Evolutionary conservation across 345 rosid genomes (phyloP).

Genomic region (Limnanthes douglasii): DNA sequence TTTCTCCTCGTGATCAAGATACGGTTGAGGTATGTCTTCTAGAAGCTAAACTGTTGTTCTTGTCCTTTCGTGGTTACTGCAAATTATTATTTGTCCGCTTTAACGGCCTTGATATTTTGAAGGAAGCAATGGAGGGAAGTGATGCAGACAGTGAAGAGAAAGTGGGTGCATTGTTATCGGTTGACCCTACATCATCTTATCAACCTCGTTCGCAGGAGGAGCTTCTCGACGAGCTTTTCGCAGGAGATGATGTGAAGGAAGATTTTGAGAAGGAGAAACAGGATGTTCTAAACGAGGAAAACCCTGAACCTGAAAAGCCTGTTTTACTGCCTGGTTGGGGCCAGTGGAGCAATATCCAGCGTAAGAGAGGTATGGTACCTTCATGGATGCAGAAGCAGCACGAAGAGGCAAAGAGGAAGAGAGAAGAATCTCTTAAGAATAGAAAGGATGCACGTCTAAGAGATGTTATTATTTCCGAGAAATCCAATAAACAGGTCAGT

Average conservation of each 20-base stretch:
- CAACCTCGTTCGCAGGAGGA: slow-evolving; percentile 86
- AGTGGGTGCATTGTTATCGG: slow-evolving; percentile 68
- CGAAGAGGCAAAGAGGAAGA: slow-evolving; percentile 46
- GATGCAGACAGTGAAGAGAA: slow-evolving; percentile 58
- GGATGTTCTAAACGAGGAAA: slow-evolving; percentile 53
- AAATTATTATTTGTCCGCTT: slow-evolving; percentile 2
- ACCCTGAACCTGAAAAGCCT: slow-evolving; percentile 77
- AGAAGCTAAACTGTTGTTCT: not conserved
- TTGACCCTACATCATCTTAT: slow-evolving; percentile 28
- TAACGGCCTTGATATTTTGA: slow-evolving; percentile 8
- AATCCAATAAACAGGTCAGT: slow-evolving; percentile 69
- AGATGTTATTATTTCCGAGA: slow-evolving; percentile 76
- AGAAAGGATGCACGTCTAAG: slow-evolving; percentile 77
- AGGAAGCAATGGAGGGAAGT: slow-evolving; percentile 32
- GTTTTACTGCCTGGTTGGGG: slow-evolving; percentile 85
- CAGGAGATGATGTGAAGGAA: slow-evolving; percentile 79
- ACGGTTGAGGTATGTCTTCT: slow-evolving; percentile 21
- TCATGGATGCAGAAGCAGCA: slow-evolving; percentile 71
- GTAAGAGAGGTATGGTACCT: slow-evolving; percentile 70
- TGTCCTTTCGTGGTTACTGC: not conserved
- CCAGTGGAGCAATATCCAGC: slow-evolving; percentile 67
- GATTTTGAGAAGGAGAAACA: slow-evolving; percentile 67
- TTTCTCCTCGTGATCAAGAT: slow-evolving; percentile 15
- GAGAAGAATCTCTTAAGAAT: slow-evolving; percentile 56
- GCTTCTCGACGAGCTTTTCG: slow-evolving; percentile 73